phyloP scores from a whole-genome alignment of 768 basidiomycete genomes.

The Amanita fuliginea region DNA sequence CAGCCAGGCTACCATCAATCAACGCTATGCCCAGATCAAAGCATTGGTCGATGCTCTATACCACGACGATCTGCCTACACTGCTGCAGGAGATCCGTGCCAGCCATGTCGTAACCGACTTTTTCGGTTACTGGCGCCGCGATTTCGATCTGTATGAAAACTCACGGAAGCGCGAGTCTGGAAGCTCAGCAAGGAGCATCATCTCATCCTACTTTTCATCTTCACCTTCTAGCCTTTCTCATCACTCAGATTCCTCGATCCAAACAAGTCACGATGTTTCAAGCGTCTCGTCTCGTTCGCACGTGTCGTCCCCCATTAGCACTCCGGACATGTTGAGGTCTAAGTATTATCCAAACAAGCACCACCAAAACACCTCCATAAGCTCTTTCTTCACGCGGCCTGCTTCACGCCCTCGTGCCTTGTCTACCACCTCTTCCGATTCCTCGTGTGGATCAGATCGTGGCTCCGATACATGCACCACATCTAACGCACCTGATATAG shows the following conservation, averaged over 20 bases:
- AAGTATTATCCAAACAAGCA: slow-evolving; percentile 8
- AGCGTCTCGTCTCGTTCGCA: slow-evolving; percentile 6
- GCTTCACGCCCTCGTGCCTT: slow-evolving; percentile 21
- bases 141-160: slow-evolving; percentile 47
- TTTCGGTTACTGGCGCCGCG: slow-evolving; percentile 69
- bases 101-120: slow-evolving; percentile 57
- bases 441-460: slow-evolving; percentile 27
- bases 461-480: slow-evolving; percentile 20
- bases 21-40: slow-evolving; percentile 49
- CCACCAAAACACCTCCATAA: slow-evolving; percentile 11
- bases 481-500: slow-evolving; percentile 22
- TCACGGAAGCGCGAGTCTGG: slow-evolving; percentile 19
- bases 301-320: background rate
- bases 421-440: slow-evolving; percentile 32
- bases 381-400: slow-evolving; percentile 2
- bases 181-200: slow-evolving; percentile 40
- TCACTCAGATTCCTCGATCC: background rate
- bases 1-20: slow-evolving; percentile 53
- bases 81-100: slow-evolving; percentile 55
- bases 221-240: slow-evolving; percentile 15
- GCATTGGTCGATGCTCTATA: slow-evolving; percentile 51
- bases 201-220: slow-evolving; percentile 50
- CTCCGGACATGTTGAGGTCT: background rate
- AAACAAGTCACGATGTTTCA: background rate
- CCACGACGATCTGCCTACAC: slow-evolving; percentile 46